Conservation (phyloP, 768 basidiomycete species). For the Omphalotus guepiniiformis region DNA sequence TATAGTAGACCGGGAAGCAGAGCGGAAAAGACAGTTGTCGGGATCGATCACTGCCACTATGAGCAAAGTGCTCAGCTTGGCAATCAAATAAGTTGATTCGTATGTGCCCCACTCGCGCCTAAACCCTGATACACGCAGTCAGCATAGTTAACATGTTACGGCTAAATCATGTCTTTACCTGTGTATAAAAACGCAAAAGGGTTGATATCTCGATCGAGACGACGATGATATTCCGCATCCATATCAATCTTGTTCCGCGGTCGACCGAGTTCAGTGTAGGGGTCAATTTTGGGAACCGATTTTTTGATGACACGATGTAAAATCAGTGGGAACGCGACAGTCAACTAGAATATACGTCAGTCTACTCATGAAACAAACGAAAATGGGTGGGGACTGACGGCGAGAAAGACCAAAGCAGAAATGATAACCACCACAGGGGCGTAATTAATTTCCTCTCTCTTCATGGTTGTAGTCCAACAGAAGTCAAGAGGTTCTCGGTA, state of each 20-base stretch:
- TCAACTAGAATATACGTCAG: slow-evolving; percentile 39
- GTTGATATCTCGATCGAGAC: slow-evolving; percentile 59
- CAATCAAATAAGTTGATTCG: slow-evolving; percentile 59
- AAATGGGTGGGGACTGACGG: slow-evolving; percentile 35
- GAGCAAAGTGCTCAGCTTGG: slow-evolving; percentile 65
- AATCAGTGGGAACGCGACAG: slow-evolving; percentile 66
- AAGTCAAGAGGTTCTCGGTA: slow-evolving; percentile 65
- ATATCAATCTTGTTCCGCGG: slow-evolving; percentile 49
- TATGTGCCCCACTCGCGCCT: slow-evolving; percentile 68
- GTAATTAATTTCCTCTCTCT: slow-evolving; percentile 61
- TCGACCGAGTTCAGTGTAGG: slow-evolving; percentile 68
- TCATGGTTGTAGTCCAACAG: slow-evolving; percentile 79
- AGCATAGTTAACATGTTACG: background rate
- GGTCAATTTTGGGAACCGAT: slow-evolving; percentile 62
- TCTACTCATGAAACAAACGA: background rate
- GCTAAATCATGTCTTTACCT: slow-evolving; percentile 35
- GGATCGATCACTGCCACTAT: slow-evolving; percentile 63
- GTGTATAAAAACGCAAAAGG: slow-evolving; percentile 70
- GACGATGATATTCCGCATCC: slow-evolving; percentile 66
- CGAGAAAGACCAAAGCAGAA: slow-evolving; percentile 44
- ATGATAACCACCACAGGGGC: slow-evolving; percentile 61
- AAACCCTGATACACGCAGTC: slow-evolving; percentile 55
- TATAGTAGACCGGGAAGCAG: slow-evolving; percentile 43
- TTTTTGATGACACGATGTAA: slow-evolving; percentile 51
- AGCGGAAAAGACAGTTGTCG: slow-evolving; percentile 71